Evolutionary conservation across 768 basidiomycete species (phyloP).

Genomic region (Lactarius sanguifluus): DNA sequence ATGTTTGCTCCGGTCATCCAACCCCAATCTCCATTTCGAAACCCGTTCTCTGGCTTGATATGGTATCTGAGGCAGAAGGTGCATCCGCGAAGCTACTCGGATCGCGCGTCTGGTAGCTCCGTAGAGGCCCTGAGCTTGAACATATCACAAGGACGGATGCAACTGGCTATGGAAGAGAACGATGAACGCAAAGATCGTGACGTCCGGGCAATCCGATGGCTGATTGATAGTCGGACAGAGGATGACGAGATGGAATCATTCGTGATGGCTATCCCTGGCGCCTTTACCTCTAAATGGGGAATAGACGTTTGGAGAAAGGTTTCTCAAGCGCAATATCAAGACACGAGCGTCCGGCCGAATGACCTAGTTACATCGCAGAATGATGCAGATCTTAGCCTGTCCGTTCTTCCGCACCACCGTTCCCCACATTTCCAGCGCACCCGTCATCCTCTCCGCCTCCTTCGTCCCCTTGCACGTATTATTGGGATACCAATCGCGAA

Average conservation of each 20-base stretch:
- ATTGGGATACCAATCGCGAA: not conserved
- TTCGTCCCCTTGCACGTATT: not conserved
- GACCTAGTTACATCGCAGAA: not conserved
- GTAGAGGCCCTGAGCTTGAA: not conserved
- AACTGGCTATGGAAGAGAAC: conserved; percentile 5
- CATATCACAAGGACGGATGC: not conserved
- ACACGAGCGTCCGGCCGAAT: not conserved
- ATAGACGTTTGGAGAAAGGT: not conserved
- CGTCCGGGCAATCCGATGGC: not conserved
- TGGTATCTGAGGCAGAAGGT: conserved; percentile 15
- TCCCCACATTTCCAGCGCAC: not conserved
- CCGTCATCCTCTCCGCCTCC: not conserved
- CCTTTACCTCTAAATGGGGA: not conserved
- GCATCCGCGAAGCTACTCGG: not conserved
- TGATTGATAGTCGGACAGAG: not conserved
- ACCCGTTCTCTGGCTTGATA: conserved; percentile 13
- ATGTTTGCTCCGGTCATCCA: conserved; percentile 9
- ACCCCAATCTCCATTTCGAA: conserved; percentile 15
- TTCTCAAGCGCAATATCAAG: not conserved
- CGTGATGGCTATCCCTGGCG: conserved; percentile 1
- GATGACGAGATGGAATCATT: conserved; percentile 11
- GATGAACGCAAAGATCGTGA: conserved; percentile 6
- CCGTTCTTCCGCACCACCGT: not conserved
- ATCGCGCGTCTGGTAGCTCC: not conserved
- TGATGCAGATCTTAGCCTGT: not conserved